Evolutionary conservation across 2,329 filamentous ascomycete genomes (phyloP).

Genomic region (Exophiala bonariae): DNA sequence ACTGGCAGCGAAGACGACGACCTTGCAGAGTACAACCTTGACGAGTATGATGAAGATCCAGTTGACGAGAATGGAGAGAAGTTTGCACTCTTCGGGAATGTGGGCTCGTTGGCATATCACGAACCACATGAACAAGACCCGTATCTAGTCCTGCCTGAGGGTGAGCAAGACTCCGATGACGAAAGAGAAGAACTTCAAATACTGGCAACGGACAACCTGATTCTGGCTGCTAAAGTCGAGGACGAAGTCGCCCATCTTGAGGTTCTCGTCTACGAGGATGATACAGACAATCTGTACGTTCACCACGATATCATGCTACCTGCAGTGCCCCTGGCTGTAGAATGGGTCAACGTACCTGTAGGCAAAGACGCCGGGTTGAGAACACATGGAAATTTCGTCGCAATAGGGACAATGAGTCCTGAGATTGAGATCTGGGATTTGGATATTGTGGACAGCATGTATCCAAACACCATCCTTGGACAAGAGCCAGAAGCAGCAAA

Average conservation of each 20-base stretch:
- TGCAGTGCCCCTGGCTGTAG: conserved; percentile 89
- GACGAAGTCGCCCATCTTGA: conserved; percentile 96
- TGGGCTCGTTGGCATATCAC: conserved; percentile 91
- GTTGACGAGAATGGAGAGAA: conserved; percentile 66
- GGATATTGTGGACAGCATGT: conserved; percentile 96
- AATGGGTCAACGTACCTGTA: conserved; percentile 94
- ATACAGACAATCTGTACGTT: conserved; percentile 93
- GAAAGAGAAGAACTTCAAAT: conserved; percentile 94
- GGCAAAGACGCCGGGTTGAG: conserved; percentile 67
- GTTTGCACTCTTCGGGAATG: conserved; percentile 92
- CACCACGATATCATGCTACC: conserved; percentile 99
- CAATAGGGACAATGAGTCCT: conserved; percentile 94
- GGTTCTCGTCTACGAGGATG: conserved; percentile 96
- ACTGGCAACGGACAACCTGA: conserved; percentile 85
- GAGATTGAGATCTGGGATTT: conserved; percentile 99
- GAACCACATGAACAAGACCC: conserved; percentile 92
- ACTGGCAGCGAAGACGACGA: conserved; percentile 70
- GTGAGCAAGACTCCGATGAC: conserved; percentile 66
- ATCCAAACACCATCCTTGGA: conserved; percentile 92
- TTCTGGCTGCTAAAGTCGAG: conserved; percentile 90
- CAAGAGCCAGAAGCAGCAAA: conserved; percentile 60
- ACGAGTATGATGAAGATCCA: conserved; percentile 84
- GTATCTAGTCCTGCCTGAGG: conserved; percentile 84
- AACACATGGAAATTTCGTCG: conserved; percentile 82
- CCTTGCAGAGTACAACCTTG: conserved; percentile 92